Evolutionary conservation across 352 stramenopile species (phyloP), one percentile per base, ranked within the genome.

Genomic region (Blastocystis sp.): DNA sequence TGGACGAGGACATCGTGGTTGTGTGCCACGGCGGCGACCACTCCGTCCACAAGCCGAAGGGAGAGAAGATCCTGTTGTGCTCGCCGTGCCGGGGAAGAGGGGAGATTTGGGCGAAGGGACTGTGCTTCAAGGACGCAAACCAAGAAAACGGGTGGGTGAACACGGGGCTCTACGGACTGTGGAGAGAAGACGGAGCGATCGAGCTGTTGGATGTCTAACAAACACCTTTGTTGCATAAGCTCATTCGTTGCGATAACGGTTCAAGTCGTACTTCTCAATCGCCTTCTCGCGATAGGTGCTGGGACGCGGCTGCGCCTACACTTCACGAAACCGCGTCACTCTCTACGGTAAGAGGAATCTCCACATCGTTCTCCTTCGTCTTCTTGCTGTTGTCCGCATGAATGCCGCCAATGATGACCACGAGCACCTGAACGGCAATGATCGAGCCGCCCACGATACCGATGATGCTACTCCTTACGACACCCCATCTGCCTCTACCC

Each of bases 151-250:
- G 39, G 35, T 81, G 71, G 71, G 50, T 81, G 3, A 63, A 81
- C 45, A 81, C 71, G 0, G 26, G 50, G 10, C 4, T 63, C 10
- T 81, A 63, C 62, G 71, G 71, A 26, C 19, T 81, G 51, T 81
- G 71, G 71, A 6, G 71, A 63, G 71, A 81, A 31, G 71, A 81
- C 33, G 71, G 71, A 66, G 55, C 12, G 19, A 81, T 81, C 24
- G 71, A 81, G 62, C 6, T 81, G 21, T 31, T 81, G 35, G 37
- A 81, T 81, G 55, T 81, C 3, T 81, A 81, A 81, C 41, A 81
- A 61, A 78, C 39, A 61, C 60, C 16, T 78, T 78, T 78, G 12
- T 62, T 33, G 35, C 29, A 78, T 45, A 19, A 69, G 33, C 41
- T 62, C n/a, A 78, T 31, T 39, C 29, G 16, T 39, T 13, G 24